Evolutionary conservation across 2,329 filamentous ascomycete genomes (phyloP), one percentile per base, ranked within the genome.

Genomic region (Aureobasidium musti): DNA sequence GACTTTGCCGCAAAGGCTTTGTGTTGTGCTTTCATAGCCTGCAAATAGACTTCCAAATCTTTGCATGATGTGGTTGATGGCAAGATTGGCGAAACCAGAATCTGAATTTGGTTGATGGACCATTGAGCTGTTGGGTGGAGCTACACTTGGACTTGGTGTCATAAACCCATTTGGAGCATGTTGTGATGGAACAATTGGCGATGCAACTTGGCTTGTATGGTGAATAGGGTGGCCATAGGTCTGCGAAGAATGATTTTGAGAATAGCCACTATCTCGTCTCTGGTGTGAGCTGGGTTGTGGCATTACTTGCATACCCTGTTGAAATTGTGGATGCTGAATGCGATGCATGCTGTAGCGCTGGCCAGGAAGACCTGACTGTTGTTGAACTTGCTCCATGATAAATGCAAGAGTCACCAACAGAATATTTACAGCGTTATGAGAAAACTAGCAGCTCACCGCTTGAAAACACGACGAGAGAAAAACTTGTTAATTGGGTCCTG

Each of bases 381-480:
- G 11, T 28, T 49, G 23, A 28, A 28, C 23, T 49, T 28, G 45
- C 11, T 49, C 23, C 23, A 49, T 49, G 23, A 19, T 49, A 13
- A 19, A 3, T 17, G 5, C 23, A 49, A 26, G 7, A 26, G 5
- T 19, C 45, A 19, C 45, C 23, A 17, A 14, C 23, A 49, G 13
- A 28, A 19, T 28, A 14, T 17, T 49, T 5, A 14, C 13, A 3
- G 14, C 5, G 8, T 19, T 10, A 5, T 23, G 3, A 1, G 2
- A 28, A 1, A 17, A 14, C 14, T 28, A 28, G 5, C 45, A 49
- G 6, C 23, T 28, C 6, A 49, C 45, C 45, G 45, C 19, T n/a
- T n/a, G 49, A 52, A 28, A 5, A 52, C 17, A 52, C 33, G 26
- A 52, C n/a, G 49, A 23, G 33, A n/a, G 33, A 57, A 57, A 57